Evolutionary conservation across 2,329 filamentous ascomycete genomes (phyloP), one percentile per base, ranked within the genome.

Genomic region (Clathrospora elynae): DNA sequence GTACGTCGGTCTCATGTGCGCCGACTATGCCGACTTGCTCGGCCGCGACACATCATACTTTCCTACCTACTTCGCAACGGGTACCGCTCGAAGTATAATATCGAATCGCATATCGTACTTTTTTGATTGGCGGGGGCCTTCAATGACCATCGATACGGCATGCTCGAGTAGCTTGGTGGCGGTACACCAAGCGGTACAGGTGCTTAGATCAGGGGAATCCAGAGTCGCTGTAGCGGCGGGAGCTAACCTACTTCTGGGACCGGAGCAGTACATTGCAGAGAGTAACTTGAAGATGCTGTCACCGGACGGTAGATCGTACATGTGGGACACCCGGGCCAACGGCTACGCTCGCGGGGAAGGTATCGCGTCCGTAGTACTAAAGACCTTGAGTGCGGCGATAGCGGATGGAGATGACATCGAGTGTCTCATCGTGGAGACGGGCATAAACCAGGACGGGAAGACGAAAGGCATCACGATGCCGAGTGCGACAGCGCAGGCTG

Each of bases 261-360:
- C 34, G 17, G 14, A 30, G 6, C 4, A 4, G 34, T 55, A 47
- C 33, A 59, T 65, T 13, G 30, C 28, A 1, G 47, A 58, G 19
- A 34, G 13, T 20, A 58, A 59, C 18, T 35, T 67, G 11, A 42
- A 53, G 4, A 59, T 66, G 52, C 42, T 68, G 8, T 63, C 51
- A 1, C 53, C 60, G 4, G 51, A 53, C 12, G 55, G 64, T 1
- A 41, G 41, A 4, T 49, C 23, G 3, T n/a, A 20, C 2, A 65
- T 62, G 51, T 71, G 55, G 50, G 51, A 57, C 35, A 4, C 16
- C 2, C 2, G 5, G 4, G 83, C 80, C 11, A 78, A 81, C 42
- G 84, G 84, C 0, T 87, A 86, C 56, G 81, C 77, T 0, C 74
- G 83, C 13, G 84, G 82, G 0, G 42, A 57, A n/a, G 57, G 55